These are phyloP conservation scores for Aphanoascus verrucosus DNA, from an alignment of 2,329 filamentous ascomycete species.

Conservation along the genomic window DNA sequence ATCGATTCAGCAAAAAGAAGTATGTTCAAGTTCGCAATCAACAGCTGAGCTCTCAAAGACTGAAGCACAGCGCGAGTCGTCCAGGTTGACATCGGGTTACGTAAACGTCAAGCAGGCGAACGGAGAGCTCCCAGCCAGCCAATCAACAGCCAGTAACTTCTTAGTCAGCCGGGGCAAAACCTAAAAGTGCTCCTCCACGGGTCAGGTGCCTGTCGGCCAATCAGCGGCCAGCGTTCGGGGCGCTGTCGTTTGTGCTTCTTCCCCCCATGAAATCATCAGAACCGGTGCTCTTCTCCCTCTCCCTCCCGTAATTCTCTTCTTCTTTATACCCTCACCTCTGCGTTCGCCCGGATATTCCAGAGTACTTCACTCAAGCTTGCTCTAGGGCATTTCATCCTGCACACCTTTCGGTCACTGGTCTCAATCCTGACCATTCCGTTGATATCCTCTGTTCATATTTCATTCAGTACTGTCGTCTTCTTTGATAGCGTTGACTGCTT, in stretches of 20 bases:
- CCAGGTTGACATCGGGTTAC: neutral
- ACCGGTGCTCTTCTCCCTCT: neutral
- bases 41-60: neutral
- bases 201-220: conserved; percentile 4
- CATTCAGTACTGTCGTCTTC: neutral
- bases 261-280: conserved; percentile 11
- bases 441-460: neutral
- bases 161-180: conserved; percentile 2
- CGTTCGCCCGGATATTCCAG: neutral
- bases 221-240: neutral
- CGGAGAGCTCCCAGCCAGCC: neutral
- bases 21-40: neutral
- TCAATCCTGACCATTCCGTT: no score
- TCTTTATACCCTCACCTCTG: neutral
- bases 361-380: no score
- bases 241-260: neutral
- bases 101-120: neutral
- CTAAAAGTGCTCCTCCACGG: neutral
- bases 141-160: neutral
- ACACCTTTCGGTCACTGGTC: no score
- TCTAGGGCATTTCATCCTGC: no score
- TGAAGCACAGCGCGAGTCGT: neutral
- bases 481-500: neutral
- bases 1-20: neutral
- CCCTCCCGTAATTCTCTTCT: neutral